Evolutionary conservation across 495 filamentous ascomycete genomes (phyloP), one percentile per base, ranked within the genome.

Genomic region (Penicillium arizonense): DNA sequence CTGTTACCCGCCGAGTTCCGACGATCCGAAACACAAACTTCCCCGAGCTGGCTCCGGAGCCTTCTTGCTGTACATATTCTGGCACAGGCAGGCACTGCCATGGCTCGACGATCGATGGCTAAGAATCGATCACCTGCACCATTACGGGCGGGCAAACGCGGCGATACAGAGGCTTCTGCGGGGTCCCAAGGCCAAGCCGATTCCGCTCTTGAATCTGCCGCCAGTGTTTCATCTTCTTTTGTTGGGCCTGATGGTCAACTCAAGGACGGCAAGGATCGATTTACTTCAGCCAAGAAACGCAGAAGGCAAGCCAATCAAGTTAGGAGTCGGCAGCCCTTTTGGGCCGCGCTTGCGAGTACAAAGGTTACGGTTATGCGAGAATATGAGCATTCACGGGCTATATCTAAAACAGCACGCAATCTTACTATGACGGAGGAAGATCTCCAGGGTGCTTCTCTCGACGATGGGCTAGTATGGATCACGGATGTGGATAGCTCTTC

Each of bases 341-440:
- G 92, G 92, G 90, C 92, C 47, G 92, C 91, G 10, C 82, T 96
- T 53, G 92, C 92, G 24, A 94, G 89, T 68, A 95, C 89, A 48
- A 97, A 96, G 71, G 91, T 96, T 59, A 92, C 91, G 39, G 87
- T 96, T 62, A 84, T 92, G 63, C 91, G 94, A 63, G 91, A 96
- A 75, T 92, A 91, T 65, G 91, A 96, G 64, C 83, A 92, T 70
- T 89, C 87, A 48, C 86, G 90, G 66, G 83, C 87, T 33, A 77
- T 88, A 40, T 84, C 85, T 77, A 96, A 76, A 85, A 88, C 53
- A 75, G 79, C 46, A 80, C 88, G 67, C 52, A 71, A 72, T 42
- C 55, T 73, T 80, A 87, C 61, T 79, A 89, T 69, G 87, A 90
- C 85, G 47, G 89, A 93, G 62, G 84, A 87, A 62, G 88, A 92